Evolutionary conservation across 176 grass and related monocot species (phyloP).

Genomic region (Microstegium vimineum): DNA sequence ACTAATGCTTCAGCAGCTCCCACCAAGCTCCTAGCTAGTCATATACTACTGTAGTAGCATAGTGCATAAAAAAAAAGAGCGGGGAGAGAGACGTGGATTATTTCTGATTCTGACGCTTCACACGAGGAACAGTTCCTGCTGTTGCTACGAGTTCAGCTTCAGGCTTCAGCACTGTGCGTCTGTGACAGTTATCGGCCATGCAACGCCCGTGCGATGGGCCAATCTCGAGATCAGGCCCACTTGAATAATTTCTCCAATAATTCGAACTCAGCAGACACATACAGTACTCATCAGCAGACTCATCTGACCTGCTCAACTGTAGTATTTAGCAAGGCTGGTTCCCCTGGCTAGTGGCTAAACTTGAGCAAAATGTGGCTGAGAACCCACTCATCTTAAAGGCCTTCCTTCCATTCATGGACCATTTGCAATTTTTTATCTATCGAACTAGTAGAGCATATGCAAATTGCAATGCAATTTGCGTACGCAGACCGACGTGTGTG

Average conservation of each 20-base stretch:
- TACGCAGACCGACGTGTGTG: no score
- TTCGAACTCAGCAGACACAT: background rate
- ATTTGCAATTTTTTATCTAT: no score
- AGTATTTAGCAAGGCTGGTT: background rate
- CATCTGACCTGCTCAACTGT: background rate
- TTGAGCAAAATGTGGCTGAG: background rate
- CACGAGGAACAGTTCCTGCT: background rate
- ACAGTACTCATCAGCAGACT: background rate
- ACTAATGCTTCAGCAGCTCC: background rate
- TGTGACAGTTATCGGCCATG: background rate
- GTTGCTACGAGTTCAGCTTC: background rate
- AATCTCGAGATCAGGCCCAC: constrained; percentile 3
- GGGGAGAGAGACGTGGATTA: background rate
- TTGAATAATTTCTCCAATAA: constrained; percentile 24
- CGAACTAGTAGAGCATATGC: no score
- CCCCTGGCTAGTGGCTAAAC: background rate
- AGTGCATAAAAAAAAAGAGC: background rate
- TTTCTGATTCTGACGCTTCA: background rate
- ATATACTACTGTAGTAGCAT: background rate
- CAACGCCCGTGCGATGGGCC: background rate
- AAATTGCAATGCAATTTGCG: no score
- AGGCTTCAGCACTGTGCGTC: background rate
- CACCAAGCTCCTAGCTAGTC: background rate
- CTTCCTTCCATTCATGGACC: background rate
- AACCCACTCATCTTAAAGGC: background rate